Base-by-base conservation (phyloP, 352 stramenopile species). In the Pelagophyceae sp. region DNA sequence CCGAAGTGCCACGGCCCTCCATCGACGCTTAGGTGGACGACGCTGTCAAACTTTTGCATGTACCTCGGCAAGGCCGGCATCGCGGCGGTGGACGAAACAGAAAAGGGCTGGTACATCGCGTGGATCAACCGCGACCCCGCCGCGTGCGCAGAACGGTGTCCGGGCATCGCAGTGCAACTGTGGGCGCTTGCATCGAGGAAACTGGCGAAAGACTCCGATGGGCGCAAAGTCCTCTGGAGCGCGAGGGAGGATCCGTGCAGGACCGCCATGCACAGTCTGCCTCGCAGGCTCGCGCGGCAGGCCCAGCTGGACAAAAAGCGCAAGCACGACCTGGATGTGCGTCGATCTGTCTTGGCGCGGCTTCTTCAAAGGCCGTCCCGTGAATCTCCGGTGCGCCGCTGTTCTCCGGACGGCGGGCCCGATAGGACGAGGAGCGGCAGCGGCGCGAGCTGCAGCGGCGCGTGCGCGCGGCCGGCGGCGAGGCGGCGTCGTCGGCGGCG, bases 21-120 rank as follows among this genome's bases (percentile, higher is more conserved):
- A n/a, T n/a, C n/a, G n/a, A n/a, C n/a, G n/a, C n/a, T n/a, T n/a
- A 92, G 96, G 78, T 99, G 96, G 96, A 90, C 89, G 33, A 98
- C 95, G 29, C 87, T 99, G 63, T 92, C 90, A 3, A 88, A 90
- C 58, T 99, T 99, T 86, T 92, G 98, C 23, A 93, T 98, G 87
- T 99, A 99, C 84, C 88, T 99, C 35, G 96, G 96, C 0, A 96
- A 96, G 79, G 97, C 87, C 37, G 94, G 95, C 76, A 97, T 98
- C 78, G 97, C 90, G 79, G 83, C 96, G 0, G 96, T 98, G 38
- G 96, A 99, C 80, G 95, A 99, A 84, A 98, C 95, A 20, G 96
- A 99, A 79, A 96, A 98, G 77, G 96, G 96, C 27, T 98, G 95
- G 95, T 97, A 96, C 84, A 90, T 99, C 5, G 92, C 85, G 89